These are phyloP conservation scores for Nepenthes alata DNA, from an alignment of 179 eudicot genomes.

Conservation along the genomic window DNA sequence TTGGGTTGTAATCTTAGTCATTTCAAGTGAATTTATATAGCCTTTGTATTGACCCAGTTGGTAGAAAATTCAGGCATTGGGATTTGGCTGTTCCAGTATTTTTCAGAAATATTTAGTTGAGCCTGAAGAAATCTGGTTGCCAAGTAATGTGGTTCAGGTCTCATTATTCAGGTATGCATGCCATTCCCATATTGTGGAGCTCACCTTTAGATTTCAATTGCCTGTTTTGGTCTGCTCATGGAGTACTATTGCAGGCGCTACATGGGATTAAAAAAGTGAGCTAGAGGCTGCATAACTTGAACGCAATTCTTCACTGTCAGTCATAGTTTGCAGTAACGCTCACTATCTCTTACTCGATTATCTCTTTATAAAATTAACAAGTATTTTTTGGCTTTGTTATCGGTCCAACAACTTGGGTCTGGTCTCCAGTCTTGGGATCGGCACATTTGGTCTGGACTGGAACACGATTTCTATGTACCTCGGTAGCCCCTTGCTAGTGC, in stretches of 20 bases:
- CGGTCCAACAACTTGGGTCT: slow-evolving; percentile 29
- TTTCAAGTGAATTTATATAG: no score
- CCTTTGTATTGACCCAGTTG: no score
- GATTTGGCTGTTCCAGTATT: no score
- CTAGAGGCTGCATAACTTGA: slow-evolving; percentile 22
- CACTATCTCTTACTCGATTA: slow-evolving; percentile 25
- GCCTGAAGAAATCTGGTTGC: no score
- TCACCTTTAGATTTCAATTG: no score
- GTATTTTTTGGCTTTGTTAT: slow-evolving; percentile 33
- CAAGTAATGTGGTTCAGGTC: no score
- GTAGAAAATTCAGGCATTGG: no score
- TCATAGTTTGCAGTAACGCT: slow-evolving; percentile 14
- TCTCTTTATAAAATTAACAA: slow-evolving; percentile 20
- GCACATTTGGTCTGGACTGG: slow-evolving; percentile 30
- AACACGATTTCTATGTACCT: slow-evolving; percentile 19
- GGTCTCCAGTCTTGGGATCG: slow-evolving; percentile 35
- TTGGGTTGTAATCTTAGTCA: no score
- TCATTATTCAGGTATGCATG: no score
- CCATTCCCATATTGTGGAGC: no score
- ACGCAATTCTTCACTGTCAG: slow-evolving; percentile 30
- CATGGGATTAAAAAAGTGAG: slow-evolving; percentile 30
- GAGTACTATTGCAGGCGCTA: slow-evolving; percentile 16
- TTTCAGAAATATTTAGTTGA: no score
- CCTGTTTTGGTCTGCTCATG: no score
- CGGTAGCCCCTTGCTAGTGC: slow-evolving; percentile 12